Evolutionary conservation across 2,329 filamentous ascomycete genomes (phyloP), one percentile per base, ranked within the genome.

Genomic region (Ophiocordyceps robertsii): DNA sequence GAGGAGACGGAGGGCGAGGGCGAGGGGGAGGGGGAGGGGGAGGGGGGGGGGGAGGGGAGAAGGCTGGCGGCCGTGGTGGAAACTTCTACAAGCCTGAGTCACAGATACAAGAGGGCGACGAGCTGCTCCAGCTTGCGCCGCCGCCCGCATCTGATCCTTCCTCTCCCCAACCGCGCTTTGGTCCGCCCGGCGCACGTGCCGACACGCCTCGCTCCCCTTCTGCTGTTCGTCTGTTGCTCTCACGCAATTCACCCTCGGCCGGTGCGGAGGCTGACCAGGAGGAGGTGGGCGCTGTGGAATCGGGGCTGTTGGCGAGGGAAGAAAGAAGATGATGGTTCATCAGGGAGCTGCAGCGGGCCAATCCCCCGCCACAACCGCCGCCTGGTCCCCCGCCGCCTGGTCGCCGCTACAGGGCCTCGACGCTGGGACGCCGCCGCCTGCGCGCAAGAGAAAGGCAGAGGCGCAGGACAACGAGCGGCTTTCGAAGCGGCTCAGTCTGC

Each of bases 401-500:
- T 21, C 37, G 24, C 39, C 30, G 40, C 43, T n/a, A 40, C 24
- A 21, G 38, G 37, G 27, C 43, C 6, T 19, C 2, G n/a, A 5
- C n/a, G 17, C 36, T 10, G n/a, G 19, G 19, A 31, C 43, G 40
- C 24, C 24, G 3, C 3, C 24, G 43, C 33, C 48, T 6, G 35
- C 39, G 24, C 64, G 69, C 54, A 82, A 81, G 64, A 65, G 77
- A 52, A 81, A 80, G 61, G 73, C 76, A 44, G 72, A 77, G 42
- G 58, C 61, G 13, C 73, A 75, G 46, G 69, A 75, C 53, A 78
- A 75, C 50, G 76, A 93, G 64, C 81, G 88, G 41, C 73, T 95
- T 49, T 82, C 83, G 38, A 95, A 95, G 67, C 75, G 83, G 49
- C 72, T 95, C 60, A 84, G 86, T 57, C 68, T 84, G 41, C 72